Evolutionary conservation across 345 rosid genomes (phyloP).

Genomic region (Eucalyptus urophylla): DNA sequence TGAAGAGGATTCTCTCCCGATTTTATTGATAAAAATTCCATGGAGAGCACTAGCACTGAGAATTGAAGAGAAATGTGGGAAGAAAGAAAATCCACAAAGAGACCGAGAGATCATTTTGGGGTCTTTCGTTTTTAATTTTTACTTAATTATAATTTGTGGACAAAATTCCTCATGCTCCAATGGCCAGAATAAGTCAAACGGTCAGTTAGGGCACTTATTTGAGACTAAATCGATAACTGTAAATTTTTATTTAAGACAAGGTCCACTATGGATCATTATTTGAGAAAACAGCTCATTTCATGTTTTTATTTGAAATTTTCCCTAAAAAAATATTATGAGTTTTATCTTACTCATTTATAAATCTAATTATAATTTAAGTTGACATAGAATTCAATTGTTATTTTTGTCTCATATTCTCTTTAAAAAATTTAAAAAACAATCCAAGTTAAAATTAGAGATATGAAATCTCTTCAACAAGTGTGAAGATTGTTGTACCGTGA

Average conservation of each 20-base stretch:
- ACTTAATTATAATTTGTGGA: too few relatives aligned
- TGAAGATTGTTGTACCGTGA: too few relatives aligned
- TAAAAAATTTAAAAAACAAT: too few relatives aligned
- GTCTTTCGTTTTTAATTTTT: neutral
- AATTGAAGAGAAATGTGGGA: neutral
- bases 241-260: too few relatives aligned
- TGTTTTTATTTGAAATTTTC: neutral
- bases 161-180: neutral
- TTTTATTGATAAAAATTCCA: too few relatives aligned
- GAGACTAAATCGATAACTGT: neutral
- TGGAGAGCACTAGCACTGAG: too few relatives aligned
- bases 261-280: too few relatives aligned
- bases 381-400: neutral
- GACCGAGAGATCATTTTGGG: neutral
- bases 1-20: too few relatives aligned
- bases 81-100: neutral
- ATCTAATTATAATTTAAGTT: neutral
- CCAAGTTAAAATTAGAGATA: neutral
- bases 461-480: too few relatives aligned
- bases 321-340: neutral
- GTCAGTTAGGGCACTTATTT: fast-evolving
- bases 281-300: neutral
- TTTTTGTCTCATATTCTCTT: neutral
- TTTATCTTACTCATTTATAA: neutral
- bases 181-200: neutral